Conservation (phyloP, 2,329 filamentous ascomycete genomes). For the Thelonectria rubi region DNA sequence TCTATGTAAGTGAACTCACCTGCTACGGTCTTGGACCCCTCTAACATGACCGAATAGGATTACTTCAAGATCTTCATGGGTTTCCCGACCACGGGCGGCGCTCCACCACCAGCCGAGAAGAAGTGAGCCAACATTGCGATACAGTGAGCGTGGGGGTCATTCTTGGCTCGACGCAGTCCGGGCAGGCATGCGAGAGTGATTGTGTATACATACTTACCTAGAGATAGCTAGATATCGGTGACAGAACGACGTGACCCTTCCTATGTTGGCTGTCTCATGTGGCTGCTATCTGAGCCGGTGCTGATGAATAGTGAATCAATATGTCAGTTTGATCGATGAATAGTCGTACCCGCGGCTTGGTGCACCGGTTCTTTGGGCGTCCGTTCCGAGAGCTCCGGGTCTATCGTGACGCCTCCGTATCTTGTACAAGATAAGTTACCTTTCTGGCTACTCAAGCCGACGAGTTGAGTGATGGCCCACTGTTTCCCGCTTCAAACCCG, state of each 20-base stretch:
- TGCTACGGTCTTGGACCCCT: not conserved
- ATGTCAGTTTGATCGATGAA: too few relatives aligned
- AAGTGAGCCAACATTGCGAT: constrained; percentile 40
- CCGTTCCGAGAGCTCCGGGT: constrained; percentile 1
- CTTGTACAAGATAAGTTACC: not conserved
- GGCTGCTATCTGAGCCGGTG: not conserved
- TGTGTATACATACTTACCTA: not conserved
- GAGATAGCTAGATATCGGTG: not conserved
- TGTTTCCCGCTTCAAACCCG: constrained; percentile 3
- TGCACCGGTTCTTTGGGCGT: not conserved
- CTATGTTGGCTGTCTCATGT: not conserved
- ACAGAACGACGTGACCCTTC: not conserved
- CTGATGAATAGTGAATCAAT: not conserved
- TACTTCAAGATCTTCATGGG: constrained; percentile 93
- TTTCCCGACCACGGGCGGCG: constrained; percentile 81
- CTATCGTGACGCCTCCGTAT: constrained; percentile 2
- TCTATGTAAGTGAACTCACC: constrained; percentile 68
- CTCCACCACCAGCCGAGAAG: constrained; percentile 63
- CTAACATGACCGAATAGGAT: constrained; percentile 59
- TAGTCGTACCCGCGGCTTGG: too few relatives aligned
- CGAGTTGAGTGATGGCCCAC: not conserved
- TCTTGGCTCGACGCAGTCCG: not conserved
- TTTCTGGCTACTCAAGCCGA: not conserved
- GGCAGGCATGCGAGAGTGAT: not conserved
- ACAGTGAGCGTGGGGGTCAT: not conserved